These are phyloP conservation scores for Ceratopteris richardii DNA, from an alignment of 75 land plant genomes.

Conservation along the genomic window DNA sequence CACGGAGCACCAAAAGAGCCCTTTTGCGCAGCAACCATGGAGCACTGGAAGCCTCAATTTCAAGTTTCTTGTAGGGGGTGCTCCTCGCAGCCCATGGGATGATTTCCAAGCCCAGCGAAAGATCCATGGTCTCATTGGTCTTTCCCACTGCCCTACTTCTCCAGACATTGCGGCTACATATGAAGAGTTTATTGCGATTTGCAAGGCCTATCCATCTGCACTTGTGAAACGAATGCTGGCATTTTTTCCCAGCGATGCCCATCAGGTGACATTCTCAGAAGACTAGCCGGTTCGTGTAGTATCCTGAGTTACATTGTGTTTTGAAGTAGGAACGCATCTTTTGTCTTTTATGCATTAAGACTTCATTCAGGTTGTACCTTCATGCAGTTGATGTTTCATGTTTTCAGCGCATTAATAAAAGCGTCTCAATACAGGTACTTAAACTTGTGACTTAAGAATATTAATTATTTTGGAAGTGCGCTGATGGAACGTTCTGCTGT, in stretches of 20 bases:
- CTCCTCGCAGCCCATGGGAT: slow-evolving; percentile 78
- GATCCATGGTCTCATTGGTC: slow-evolving; percentile 74
- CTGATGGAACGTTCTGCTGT: too few species aligned
- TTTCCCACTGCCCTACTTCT: slow-evolving; percentile 76
- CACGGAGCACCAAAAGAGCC: slow-evolving; percentile 90
- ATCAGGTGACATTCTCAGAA: slow-evolving; percentile 12
- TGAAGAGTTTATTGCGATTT: slow-evolving; percentile 49
- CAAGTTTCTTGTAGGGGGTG: slow-evolving; percentile 74
- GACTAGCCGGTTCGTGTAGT: background rate
- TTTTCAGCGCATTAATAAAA: too few species aligned
- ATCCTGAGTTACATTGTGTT: too few species aligned
- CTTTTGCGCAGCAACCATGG: slow-evolving; percentile 92
- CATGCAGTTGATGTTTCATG: too few species aligned
- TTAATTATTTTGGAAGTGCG: too few species aligned
- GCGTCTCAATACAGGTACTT: too few species aligned
- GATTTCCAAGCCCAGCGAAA: slow-evolving; percentile 89
- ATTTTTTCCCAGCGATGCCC: slow-evolving; percentile 69
- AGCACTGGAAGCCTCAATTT: slow-evolving; percentile 65
- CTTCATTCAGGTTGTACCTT: too few species aligned
- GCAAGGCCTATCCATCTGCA: slow-evolving; percentile 57
- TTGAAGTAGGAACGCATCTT: too few species aligned
- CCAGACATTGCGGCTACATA: slow-evolving; percentile 56
- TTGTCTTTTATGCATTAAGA: too few species aligned
- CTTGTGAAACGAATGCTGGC: slow-evolving; percentile 82
- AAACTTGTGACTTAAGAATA: too few species aligned